Evolutionary conservation across 2,329 filamentous ascomycete genomes (phyloP).

Genomic region (Colletotrichum incanum): DNA sequence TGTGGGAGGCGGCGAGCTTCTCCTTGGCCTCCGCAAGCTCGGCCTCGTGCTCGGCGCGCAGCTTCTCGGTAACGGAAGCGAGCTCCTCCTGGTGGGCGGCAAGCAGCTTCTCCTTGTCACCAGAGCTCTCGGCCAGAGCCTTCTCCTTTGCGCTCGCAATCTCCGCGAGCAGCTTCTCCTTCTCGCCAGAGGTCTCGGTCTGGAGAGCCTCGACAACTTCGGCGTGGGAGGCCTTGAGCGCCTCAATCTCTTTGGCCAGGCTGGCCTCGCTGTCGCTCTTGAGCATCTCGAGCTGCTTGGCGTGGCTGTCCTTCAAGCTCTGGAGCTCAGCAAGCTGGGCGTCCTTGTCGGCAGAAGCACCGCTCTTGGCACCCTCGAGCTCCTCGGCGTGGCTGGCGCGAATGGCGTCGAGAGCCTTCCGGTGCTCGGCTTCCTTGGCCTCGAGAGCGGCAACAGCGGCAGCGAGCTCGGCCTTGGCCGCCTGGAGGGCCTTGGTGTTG

Average conservation of each 20-base stretch:
- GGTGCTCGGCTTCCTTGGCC: slow-evolving; percentile 67
- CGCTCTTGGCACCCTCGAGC: slow-evolving; percentile 70
- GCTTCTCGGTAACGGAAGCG: slow-evolving; percentile 50
- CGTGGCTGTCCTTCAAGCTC: slow-evolving; percentile 68
- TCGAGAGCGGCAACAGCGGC: slow-evolving; percentile 64
- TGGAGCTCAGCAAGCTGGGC: slow-evolving; percentile 67
- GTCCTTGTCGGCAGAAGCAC: slow-evolving; percentile 65
- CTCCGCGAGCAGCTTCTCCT: slow-evolving; percentile 54
- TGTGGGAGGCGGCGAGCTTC: slow-evolving; percentile 60
- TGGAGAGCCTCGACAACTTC: slow-evolving; percentile 60
- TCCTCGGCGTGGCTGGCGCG: slow-evolving; percentile 72
- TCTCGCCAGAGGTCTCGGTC: slow-evolving; percentile 57
- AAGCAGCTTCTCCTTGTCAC: slow-evolving; percentile 56
- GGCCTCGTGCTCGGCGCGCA: slow-evolving; percentile 50
- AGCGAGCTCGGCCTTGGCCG: slow-evolving; percentile 61
- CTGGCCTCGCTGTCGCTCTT: slow-evolving; percentile 59
- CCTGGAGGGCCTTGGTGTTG: slow-evolving; percentile 61
- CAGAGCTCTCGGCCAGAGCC: slow-evolving; percentile 57
- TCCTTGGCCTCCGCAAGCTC: slow-evolving; percentile 52
- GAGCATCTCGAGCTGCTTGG: slow-evolving; percentile 62
- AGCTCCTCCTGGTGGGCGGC: slow-evolving; percentile 53
- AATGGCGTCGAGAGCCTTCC: slow-evolving; percentile 69
- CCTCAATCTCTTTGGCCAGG: slow-evolving; percentile 59
- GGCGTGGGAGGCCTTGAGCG: slow-evolving; percentile 61
- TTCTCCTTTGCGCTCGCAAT: slow-evolving; percentile 58